Evolutionary conservation across 345 rosid species (phyloP).

Genomic region (Brassica rapa): DNA sequence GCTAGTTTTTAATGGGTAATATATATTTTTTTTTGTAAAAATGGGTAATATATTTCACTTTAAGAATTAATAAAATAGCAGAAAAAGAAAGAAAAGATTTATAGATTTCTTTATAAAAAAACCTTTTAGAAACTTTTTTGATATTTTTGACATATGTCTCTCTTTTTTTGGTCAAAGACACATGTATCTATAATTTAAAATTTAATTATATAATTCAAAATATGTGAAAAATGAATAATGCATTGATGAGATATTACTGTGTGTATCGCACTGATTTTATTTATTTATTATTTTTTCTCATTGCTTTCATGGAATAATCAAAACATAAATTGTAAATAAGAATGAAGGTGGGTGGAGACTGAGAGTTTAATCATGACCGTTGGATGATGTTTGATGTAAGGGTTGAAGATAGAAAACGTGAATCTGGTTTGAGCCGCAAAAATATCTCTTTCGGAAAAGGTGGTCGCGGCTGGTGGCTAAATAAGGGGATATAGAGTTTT

Average conservation of each 20-base stretch:
- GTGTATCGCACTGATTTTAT: background rate
- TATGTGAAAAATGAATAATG: background rate
- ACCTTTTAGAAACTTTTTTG: background rate
- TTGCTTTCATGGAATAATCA: background rate
- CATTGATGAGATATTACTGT: background rate
- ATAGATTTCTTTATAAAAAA: too few species aligned
- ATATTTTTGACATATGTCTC: background rate
- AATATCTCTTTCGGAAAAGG: background rate
- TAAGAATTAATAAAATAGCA: too few species aligned
- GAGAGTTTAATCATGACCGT: background rate
- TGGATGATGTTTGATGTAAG: background rate
- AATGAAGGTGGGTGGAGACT: background rate
- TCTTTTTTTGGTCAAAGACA: background rate
- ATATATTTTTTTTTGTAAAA: too few species aligned
- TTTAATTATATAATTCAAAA: background rate
- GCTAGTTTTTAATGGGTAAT: too few species aligned
- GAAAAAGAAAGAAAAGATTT: too few species aligned
- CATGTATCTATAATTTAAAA: background rate
- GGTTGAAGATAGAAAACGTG: conserved; percentile 15
- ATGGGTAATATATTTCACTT: too few species aligned
- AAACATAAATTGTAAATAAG: background rate
- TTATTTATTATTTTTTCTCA: background rate
- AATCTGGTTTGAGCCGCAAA: conserved; percentile 28
- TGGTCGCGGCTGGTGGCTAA: conserved; percentile 34
- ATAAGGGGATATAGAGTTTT: conserved; percentile 13